Percentiles rank a stretch among this genome's conserved stretches.
phyloP scores from a whole-genome alignment of 2,329 filamentous ascomycete genomes.

The Botryotinia globosa region DNA sequence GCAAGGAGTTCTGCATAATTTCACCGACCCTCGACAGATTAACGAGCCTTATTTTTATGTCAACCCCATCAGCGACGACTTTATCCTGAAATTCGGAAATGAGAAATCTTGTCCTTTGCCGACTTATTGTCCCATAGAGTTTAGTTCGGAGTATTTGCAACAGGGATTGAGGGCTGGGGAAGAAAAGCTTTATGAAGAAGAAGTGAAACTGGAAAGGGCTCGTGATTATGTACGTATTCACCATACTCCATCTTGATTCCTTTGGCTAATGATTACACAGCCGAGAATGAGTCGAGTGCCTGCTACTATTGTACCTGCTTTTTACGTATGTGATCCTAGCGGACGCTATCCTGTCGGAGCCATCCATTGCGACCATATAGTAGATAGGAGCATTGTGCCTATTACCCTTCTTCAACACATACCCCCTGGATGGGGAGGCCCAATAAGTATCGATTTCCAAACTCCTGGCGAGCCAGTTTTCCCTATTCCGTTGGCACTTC shows the following conservation, averaged over 20 bases:
- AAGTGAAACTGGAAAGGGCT: fast-evolving
- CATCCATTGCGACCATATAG: too few species aligned
- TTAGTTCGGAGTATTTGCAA: background rate
- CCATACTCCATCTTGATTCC: background rate
- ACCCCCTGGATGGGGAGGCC: too few species aligned
- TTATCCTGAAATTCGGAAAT: slow-evolving; percentile 2
- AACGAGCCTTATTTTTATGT: background rate
- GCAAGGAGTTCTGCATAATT: background rate
- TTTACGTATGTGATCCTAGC: background rate
- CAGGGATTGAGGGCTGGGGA: background rate
- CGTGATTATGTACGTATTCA: fast-evolving
- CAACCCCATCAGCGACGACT: background rate
- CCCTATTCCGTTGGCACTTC: background rate
- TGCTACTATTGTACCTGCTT: background rate
- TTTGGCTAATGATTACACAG: background rate
- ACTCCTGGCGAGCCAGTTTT: background rate
- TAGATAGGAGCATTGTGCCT: too few species aligned
- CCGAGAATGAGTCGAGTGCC: fast-evolving
- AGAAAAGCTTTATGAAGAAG: fast-evolving
- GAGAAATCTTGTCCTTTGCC: background rate
- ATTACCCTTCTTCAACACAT: fast-evolving
- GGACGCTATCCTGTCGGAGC: background rate
- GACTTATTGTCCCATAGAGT: background rate
- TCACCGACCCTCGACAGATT: background rate
- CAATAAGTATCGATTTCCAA: background rate